Conservation (phyloP, 371 early-diverging fungal species). For the Mucor lusitanicus region DNA sequence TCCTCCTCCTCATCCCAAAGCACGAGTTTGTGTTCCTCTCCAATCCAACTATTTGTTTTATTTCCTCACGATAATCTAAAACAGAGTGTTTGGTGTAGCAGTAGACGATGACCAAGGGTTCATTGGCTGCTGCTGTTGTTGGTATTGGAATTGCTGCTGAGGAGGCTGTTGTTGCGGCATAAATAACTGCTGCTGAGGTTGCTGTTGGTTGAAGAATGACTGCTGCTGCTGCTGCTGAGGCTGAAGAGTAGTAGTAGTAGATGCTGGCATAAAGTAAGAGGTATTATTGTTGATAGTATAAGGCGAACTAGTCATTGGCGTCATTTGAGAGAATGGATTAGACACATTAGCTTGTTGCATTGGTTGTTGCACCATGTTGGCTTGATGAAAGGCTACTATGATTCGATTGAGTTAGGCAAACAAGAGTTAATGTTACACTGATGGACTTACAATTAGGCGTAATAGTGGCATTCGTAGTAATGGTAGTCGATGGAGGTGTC, state of each 20-base stretch:
- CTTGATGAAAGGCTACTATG: background rate
- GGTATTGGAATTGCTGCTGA: background rate
- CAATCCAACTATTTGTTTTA: background rate
- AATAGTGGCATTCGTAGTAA: background rate
- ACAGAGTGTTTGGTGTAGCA: conserved; percentile 2
- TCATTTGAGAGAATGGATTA: conserved; percentile 30
- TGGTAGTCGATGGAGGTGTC: background rate
- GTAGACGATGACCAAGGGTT: conserved; percentile 1
- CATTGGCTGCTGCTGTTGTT: conserved; percentile 1
- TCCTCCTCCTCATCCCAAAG: background rate
- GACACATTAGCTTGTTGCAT: background rate
- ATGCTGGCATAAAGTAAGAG: conserved; percentile 7
- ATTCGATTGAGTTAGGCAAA: background rate
- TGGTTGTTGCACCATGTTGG: background rate
- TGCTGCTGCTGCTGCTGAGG: conserved; percentile 4
- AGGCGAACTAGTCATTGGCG: conserved; percentile 5
- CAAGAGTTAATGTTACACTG: conserved; percentile 3
- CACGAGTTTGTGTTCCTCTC: background rate
- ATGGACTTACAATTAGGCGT: background rate
- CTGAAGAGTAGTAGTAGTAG: background rate
- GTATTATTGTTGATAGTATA: background rate
- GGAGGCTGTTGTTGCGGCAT: background rate
- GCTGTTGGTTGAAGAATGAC: background rate
- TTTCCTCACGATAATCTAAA: background rate
- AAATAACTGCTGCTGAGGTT: background rate